phyloP scores from a whole-genome alignment of 2,329 filamentous ascomycete genomes.

The Pestalotiopsis sp. region DNA sequence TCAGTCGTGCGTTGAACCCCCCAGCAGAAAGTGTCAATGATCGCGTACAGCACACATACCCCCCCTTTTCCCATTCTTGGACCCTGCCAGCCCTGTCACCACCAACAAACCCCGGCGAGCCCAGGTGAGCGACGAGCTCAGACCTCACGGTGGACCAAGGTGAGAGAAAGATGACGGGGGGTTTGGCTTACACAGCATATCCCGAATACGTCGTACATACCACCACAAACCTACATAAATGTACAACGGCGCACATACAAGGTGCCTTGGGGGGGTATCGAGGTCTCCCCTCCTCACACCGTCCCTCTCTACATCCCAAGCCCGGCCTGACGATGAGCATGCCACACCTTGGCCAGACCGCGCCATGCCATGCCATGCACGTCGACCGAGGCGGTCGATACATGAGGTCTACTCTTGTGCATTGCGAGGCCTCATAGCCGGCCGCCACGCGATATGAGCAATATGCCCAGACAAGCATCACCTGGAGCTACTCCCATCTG shows the following conservation, averaged over 20 bases:
- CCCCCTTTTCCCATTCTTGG: not conserved
- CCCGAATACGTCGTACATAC: too few relatives aligned
- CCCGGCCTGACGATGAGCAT: not conserved
- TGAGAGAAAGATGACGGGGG: not conserved
- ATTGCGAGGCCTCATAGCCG: not conserved
- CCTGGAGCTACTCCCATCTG: too few relatives aligned
- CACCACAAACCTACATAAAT: too few relatives aligned
- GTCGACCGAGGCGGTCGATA: slow-evolving; percentile 10
- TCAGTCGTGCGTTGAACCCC: too few relatives aligned
- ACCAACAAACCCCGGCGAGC: not conserved
- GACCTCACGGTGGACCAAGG: slow-evolving; percentile 9
- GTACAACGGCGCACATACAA: too few relatives aligned
- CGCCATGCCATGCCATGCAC: slow-evolving; percentile 4
- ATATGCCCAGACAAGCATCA: too few relatives aligned
- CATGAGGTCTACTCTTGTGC: not conserved
- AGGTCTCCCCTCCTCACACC: too few relatives aligned
- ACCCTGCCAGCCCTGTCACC: not conserved
- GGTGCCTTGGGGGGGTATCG: too few relatives aligned
- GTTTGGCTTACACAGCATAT: not conserved
- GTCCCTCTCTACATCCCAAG: too few relatives aligned
- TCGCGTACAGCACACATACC: not conserved
- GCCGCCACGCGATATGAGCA: too few relatives aligned
- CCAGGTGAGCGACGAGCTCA: slow-evolving; percentile 7
- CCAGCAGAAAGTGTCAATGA: too few relatives aligned
- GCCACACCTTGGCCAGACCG: not conserved